Evolutionary conservation across 1,284 basidiomycete species (phyloP).

Genomic region (Fomes fomentarius): DNA sequence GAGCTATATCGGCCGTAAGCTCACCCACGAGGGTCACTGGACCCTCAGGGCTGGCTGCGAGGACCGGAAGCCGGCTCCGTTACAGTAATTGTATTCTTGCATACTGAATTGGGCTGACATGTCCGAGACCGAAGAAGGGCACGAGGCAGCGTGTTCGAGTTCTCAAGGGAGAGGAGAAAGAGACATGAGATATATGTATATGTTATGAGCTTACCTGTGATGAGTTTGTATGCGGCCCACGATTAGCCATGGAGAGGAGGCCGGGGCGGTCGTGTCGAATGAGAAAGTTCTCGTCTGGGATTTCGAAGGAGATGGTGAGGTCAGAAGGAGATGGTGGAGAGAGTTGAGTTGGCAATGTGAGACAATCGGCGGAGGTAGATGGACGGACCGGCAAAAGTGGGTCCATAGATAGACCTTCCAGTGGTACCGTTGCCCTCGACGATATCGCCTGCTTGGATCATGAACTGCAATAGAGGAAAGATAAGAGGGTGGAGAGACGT

Average conservation of each 20-base stretch:
- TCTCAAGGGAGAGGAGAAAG: background rate
- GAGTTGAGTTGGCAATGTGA: background rate
- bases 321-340: background rate
- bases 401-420: conserved; percentile 45
- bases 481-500: background rate
- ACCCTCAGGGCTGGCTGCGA: no score
- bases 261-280: conserved; percentile 46
- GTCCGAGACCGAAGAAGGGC: no score
- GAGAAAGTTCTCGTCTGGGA: conserved; percentile 44
- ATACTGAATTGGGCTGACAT: no score
- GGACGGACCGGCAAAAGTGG: conserved; percentile 31
- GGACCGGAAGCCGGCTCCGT: no score
- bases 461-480: conserved; percentile 28
- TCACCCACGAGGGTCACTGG: no score
- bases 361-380: no score
- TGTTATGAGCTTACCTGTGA: conserved; percentile 44
- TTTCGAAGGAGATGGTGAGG: background rate
- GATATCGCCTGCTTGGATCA: conserved; percentile 44
- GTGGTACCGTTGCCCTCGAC: conserved; percentile 61
- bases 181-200: background rate
- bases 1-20: no score
- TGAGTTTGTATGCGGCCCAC: conserved; percentile 57
- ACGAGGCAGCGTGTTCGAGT: no score
- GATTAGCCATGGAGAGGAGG: conserved; percentile 65
- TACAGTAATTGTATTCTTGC: no score